phyloP scores from a whole-genome alignment of 495 filamentous ascomycete genomes.

The Margaritispora aquatica region DNA sequence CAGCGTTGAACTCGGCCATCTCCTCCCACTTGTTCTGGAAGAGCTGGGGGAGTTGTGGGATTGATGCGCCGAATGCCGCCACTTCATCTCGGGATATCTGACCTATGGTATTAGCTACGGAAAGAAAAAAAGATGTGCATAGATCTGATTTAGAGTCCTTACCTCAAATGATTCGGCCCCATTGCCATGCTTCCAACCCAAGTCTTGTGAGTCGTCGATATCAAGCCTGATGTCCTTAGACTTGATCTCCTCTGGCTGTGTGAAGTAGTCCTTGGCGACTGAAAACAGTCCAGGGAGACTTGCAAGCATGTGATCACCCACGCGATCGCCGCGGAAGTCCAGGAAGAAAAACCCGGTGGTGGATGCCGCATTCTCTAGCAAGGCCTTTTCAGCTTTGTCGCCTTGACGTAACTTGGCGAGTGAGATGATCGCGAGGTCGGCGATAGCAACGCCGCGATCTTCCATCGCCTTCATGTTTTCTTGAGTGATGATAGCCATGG shows the following conservation, averaged over 20 bases:
- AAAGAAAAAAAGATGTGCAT: not conserved
- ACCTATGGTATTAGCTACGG: constrained; percentile 1
- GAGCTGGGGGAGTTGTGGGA: constrained; percentile 2
- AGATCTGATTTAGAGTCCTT: not conserved
- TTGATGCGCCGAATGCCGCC: constrained; percentile 2
- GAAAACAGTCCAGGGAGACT: constrained; percentile 7
- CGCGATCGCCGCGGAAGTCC: constrained; percentile 7
- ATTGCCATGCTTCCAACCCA: constrained; percentile 10
- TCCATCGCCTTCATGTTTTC: constrained; percentile 7
- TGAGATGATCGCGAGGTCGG: constrained; percentile 12
- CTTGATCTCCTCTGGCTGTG: constrained; percentile 8
- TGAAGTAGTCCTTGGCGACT: constrained; percentile 9
- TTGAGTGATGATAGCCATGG: not conserved
- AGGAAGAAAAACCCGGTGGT: constrained; percentile 13
- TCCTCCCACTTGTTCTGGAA: constrained; percentile 6
- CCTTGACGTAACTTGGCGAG: constrained; percentile 5
- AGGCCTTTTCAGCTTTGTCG: constrained; percentile 6
- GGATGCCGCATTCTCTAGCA: constrained; percentile 9
- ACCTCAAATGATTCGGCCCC: constrained; percentile 14
- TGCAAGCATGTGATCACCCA: constrained; percentile 11
- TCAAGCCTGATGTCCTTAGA: constrained; percentile 11
- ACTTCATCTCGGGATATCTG: constrained; percentile 12
- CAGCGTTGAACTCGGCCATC: constrained; percentile 6
- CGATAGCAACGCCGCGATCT: constrained; percentile 7
- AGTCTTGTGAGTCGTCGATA: constrained; percentile 12